These are phyloP conservation scores for Kwoniella shivajii DNA, from an alignment of 1,284 basidiomycete genomes.

Conservation along the genomic window DNA sequence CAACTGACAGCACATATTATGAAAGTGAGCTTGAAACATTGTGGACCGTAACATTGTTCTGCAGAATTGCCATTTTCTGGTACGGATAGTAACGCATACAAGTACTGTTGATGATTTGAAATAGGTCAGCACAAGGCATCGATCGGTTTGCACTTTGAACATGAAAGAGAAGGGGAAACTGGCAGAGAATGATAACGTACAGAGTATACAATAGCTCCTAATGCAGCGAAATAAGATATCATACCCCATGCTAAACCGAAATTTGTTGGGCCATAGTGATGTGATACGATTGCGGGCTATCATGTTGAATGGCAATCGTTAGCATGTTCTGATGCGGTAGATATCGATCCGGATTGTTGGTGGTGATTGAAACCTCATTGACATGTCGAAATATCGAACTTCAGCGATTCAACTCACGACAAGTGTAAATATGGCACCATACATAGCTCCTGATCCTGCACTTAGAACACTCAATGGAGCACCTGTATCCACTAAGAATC, in stretches of 20 bases:
- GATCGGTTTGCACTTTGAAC: neutral
- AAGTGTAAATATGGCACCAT: conserved; percentile 53
- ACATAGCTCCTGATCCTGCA: conserved; percentile 48
- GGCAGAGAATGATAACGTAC: conserved; percentile 31
- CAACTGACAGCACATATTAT: conserved; percentile 45
- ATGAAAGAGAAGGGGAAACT: neutral
- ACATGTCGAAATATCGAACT: neutral
- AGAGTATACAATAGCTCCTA: conserved; percentile 51
- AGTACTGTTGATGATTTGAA: conserved; percentile 29
- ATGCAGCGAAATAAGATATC: conserved; percentile 53
- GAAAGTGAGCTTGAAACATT: conserved; percentile 47
- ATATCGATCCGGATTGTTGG: neutral
- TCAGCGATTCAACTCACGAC: conserved; percentile 37
- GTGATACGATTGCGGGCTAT: conserved; percentile 46
- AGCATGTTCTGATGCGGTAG: neutral
- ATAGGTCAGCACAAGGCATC: neutral
- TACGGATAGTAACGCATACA: conserved; percentile 41
- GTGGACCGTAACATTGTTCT: conserved; percentile 44
- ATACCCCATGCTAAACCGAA: conserved; percentile 55
- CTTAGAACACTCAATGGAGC: conserved; percentile 43
- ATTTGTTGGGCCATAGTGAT: conserved; percentile 53
- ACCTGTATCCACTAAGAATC: conserved; percentile 29
- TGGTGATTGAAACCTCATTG: neutral
- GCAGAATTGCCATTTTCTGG: conserved; percentile 16
- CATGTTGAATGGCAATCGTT: neutral